Base-by-base conservation (phyloP, 257 asterid species). In the Solanum chaucha region DNA sequence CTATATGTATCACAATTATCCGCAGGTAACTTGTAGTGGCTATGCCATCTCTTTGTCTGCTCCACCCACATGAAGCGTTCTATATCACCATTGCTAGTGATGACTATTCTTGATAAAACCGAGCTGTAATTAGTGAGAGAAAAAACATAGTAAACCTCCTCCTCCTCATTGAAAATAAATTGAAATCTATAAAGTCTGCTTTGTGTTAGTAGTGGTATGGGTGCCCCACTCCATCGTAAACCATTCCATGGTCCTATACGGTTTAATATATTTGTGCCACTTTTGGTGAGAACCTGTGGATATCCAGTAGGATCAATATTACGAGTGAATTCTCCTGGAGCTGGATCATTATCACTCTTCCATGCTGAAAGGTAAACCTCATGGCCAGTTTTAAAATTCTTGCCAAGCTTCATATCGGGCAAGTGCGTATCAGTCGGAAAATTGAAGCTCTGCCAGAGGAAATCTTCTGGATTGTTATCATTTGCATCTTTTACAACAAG, bases 231-330 rank as follows among this genome's bases (percentile, higher is more conserved):
- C 58, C 87, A 91, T 6, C 91, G 82, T 3, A 91, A n/a, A 2
- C 96, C 96, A 72, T 92, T 93, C 94, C 95, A 94, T 0, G 93
- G 93, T 15, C 95, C 97, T 24, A 85, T 11, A 8, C 91, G 87
- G 51, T 24, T 72, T 15, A 1, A 1, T n/a, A 20, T 48, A 5
- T 2, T 4, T 3, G 72, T n/a, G 59, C 78, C 88, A 6, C 72
- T 48, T 64, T 20, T 74, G 28, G 86, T 46, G 34, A 86, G 44
- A 1, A 61, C 13, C 51, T 92, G 93, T 17, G 96, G 93, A 64
- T 89, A 90, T 4, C 96, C 95, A 4, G 87, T 35, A 6, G 87
- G 86, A 46, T 92, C 94, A 73, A 87, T 22, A 5, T 15, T 32
- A 46, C n/a, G 87, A 10, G 87, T 85, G 28, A 35, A 92, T 11